phyloP scores from a whole-genome alignment of 2,329 filamentous ascomycete species.

The Sporothrix curviconia region DNA sequence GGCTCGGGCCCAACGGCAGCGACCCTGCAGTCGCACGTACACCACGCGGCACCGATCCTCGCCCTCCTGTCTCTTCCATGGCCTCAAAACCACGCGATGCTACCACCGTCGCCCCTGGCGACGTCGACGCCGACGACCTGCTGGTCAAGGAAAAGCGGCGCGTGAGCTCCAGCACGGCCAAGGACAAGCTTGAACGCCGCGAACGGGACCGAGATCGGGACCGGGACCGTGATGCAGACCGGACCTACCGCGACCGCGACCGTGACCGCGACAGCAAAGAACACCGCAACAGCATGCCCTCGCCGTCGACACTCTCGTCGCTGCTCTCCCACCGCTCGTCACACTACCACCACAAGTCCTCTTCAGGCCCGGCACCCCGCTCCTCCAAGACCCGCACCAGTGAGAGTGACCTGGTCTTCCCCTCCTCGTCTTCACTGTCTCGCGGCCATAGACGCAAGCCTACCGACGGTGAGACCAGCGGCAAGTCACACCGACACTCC shows the following conservation, averaged over 20 bases:
- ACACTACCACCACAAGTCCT: conserved; percentile 8
- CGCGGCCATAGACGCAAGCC: conserved; percentile 10
- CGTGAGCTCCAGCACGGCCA: conserved; percentile 9
- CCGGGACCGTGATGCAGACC: background rate
- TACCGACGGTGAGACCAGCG: background rate
- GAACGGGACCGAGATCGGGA: conserved; percentile 1
- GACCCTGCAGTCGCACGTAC: background rate
- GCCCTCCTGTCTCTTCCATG: background rate
- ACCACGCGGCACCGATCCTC: background rate
- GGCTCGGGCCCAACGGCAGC: background rate
- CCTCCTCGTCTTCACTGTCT: background rate
- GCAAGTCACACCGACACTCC: conserved; percentile 4
- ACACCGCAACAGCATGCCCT: conserved; percentile 7
- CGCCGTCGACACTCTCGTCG: conserved; percentile 15
- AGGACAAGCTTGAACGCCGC: conserved; percentile 8
- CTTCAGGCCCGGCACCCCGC: background rate
- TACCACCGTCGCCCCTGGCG: background rate
- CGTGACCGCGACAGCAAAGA: conserved; percentile 5
- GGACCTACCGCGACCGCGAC: background rate
- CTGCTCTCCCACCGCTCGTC: conserved; percentile 11
- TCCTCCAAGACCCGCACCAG: conserved; percentile 9
- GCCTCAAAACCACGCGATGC: conserved; percentile 13
- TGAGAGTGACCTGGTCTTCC: conserved; percentile 18
- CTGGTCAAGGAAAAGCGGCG: conserved; percentile 11
- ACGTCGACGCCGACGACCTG: conserved; percentile 10